A percentile compares a stretch with the other conserved stretches of the same genome.
These are phyloP conservation scores for Corynascus novoguineensis DNA, from an alignment of 495 filamentous ascomycete genomes.

Conservation along the genomic window DNA sequence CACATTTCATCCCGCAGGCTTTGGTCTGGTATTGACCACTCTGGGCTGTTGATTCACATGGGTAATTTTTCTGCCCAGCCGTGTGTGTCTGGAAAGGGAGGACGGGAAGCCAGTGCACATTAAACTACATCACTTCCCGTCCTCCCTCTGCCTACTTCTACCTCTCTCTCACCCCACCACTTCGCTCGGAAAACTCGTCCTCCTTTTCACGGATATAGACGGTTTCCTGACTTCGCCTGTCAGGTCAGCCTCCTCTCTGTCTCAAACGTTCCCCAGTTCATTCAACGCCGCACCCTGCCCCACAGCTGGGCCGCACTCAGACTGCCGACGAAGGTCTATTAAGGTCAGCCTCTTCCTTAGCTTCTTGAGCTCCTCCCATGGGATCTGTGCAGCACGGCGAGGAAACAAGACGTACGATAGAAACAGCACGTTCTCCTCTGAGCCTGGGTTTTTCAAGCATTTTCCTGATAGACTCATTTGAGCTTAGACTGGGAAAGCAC, in stretches of 20 bases:
- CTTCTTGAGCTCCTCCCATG: not conserved
- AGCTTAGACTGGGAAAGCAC: not conserved
- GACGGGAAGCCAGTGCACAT: not conserved
- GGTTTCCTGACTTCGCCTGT: constrained; percentile 13
- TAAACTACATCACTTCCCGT: not conserved
- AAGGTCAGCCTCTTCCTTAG: constrained; percentile 5
- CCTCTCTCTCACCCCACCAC: not conserved
- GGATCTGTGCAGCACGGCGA: too few relatives aligned
- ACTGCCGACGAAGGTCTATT: constrained; percentile 3
- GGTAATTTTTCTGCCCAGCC: not conserved
- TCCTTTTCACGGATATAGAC: constrained; percentile 22
- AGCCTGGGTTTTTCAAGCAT: too few relatives aligned
- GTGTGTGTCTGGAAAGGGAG: not conserved
- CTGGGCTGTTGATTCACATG: constrained; percentile 5
- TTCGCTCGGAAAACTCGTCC: not conserved
- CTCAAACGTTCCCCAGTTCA: constrained; percentile 15
- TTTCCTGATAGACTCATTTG: not conserved
- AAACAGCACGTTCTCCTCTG: too few relatives aligned
- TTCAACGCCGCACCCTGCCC: constrained; percentile 23
- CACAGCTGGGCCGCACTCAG: constrained; percentile 17
- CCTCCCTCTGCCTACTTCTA: not conserved
- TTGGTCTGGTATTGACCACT: not conserved
- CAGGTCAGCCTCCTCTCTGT: constrained; percentile 20
- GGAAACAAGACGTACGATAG: too few relatives aligned
- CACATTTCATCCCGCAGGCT: not conserved